These are phyloP conservation scores for Kwoniella europaea DNA, from an alignment of 768 basidiomycete species.

Conservation along the genomic window DNA sequence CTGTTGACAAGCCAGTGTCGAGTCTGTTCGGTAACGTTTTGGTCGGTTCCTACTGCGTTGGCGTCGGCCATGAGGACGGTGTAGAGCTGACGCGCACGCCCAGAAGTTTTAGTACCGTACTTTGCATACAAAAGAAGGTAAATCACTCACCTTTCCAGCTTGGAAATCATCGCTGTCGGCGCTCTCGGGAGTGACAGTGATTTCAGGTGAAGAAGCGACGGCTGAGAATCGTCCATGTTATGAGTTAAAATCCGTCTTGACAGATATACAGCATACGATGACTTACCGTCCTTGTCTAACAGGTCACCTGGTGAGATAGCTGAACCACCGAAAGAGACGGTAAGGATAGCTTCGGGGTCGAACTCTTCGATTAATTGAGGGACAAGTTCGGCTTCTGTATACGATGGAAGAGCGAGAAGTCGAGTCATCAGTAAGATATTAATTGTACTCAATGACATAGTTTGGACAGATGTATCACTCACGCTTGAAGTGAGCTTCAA, in stretches of 20 bases:
- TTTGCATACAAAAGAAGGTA: too few relatives aligned
- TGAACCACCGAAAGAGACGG: conserved; percentile 65
- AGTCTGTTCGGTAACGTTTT: conserved; percentile 61
- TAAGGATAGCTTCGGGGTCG: conserved; percentile 67
- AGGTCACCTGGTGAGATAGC: conserved; percentile 66
- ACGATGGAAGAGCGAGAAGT: neutral
- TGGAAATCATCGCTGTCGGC: conserved; percentile 59
- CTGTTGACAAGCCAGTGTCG: conserved; percentile 82
- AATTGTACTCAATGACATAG: neutral
- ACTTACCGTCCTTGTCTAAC: conserved; percentile 66
- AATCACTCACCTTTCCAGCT: conserved; percentile 55
- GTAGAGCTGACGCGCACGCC: conserved; percentile 58
- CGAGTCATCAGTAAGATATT: neutral
- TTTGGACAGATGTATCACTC: conserved; percentile 6
- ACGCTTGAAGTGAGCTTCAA: conserved; percentile 35
- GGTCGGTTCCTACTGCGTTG: conserved; percentile 68
- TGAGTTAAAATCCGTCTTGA: neutral
- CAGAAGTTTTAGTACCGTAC: too few relatives aligned
- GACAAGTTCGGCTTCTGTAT: conserved; percentile 61
- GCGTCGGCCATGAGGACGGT: conserved; percentile 80
- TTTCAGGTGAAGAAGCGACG: conserved; percentile 64
- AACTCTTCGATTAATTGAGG: conserved; percentile 70
- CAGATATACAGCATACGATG: neutral
- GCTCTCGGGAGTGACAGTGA: conserved; percentile 63
- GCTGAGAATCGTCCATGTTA: conserved; percentile 60